These are phyloP conservation scores for Deinandra increscens DNA, from an alignment of 129 eudicot genomes.

Conservation along the genomic window DNA sequence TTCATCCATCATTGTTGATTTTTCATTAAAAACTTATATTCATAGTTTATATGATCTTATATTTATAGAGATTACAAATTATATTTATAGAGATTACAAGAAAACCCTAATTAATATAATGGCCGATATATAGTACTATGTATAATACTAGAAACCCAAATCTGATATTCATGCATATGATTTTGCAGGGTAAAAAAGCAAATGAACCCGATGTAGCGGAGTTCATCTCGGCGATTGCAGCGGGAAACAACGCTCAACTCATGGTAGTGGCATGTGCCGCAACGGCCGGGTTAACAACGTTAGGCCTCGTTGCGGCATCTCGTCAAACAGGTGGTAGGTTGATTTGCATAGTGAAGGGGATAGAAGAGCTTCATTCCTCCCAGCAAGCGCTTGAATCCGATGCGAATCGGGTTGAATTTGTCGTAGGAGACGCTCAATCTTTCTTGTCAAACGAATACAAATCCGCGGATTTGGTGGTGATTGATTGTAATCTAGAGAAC, in stretches of 20 bases:
- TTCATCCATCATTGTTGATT: too few relatives aligned
- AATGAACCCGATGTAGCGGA: constrained; percentile 63
- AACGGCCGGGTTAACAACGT: constrained; percentile 43
- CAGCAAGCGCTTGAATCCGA: constrained; percentile 23
- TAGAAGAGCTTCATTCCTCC: constrained; percentile 31
- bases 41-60: too few relatives aligned
- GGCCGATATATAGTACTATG: too few relatives aligned
- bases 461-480: constrained; percentile 49
- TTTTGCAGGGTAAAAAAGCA: constrained; percentile 48
- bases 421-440: constrained; percentile 39
- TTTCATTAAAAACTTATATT: neutral
- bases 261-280: constrained; percentile 57
- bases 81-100: too few relatives aligned
- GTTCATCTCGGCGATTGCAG: constrained; percentile 75
- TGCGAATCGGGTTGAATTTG: constrained; percentile 37
- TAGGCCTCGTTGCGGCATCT: constrained; percentile 65
- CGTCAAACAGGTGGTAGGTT: constrained; percentile 66
- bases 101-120: too few relatives aligned
- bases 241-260: constrained; percentile 59
- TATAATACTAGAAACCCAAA: too few relatives aligned
- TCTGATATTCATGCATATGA: neutral
- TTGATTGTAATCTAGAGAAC: constrained; percentile 49
- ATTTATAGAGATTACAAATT: too few relatives aligned
- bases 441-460: constrained; percentile 41
- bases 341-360: constrained; percentile 46